phyloP scores from a whole-genome alignment of 2,329 filamentous ascomycete species.

The Ceratocystis variospora region DNA sequence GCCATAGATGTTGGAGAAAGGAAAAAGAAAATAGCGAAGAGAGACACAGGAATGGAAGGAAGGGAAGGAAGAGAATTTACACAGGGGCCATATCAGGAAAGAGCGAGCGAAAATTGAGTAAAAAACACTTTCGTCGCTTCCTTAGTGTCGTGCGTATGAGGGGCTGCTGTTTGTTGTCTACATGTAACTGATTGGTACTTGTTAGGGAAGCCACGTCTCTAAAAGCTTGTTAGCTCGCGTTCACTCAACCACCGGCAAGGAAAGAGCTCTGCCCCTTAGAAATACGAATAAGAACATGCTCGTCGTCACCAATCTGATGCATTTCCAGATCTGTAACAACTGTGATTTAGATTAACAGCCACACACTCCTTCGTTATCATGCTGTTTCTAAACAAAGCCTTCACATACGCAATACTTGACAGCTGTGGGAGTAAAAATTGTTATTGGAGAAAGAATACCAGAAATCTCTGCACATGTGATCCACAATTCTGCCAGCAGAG shows the following conservation, averaged over 20 bases:
- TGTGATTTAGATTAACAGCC: too few relatives aligned
- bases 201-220: background rate
- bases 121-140: background rate
- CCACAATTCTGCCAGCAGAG: constrained; percentile 14
- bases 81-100: background rate
- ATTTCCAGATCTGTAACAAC: too few relatives aligned
- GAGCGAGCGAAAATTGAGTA: background rate
- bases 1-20: background rate
- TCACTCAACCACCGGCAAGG: background rate
- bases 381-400: background rate
- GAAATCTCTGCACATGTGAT: constrained; percentile 18
- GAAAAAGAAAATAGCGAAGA: background rate
- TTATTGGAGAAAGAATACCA: background rate
- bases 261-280: too few relatives aligned
- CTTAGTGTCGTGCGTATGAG: background rate
- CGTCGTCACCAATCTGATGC: too few relatives aligned
- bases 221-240: background rate
- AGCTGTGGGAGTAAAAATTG: background rate
- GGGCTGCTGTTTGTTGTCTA: background rate
- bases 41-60: background rate
- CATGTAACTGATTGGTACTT: background rate
- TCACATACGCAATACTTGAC: background rate
- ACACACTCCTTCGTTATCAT: background rate
- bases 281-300: too few relatives aligned
- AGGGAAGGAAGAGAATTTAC: background rate